These are phyloP conservation scores for Beverwykella pulmonaria DNA, from an alignment of 495 filamentous ascomycete genomes.

Conservation along the genomic window DNA sequence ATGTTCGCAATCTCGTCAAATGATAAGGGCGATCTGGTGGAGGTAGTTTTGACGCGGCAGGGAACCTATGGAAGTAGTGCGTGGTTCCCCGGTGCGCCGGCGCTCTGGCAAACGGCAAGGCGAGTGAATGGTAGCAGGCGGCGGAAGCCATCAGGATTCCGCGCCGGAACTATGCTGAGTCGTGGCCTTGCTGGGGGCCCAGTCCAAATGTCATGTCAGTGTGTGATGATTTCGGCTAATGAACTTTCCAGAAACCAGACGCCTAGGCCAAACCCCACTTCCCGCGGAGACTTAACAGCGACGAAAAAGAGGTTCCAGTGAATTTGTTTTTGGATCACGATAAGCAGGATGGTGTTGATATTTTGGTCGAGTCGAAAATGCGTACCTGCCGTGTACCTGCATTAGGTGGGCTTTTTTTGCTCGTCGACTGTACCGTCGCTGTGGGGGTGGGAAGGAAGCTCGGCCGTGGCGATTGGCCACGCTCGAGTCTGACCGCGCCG, in stretches of 20 bases:
- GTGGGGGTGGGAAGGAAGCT: constrained; percentile 22
- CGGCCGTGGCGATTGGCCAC: constrained; percentile 21
- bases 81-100: constrained; percentile 37
- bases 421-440: constrained; percentile 5
- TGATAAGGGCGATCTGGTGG: constrained; percentile 36
- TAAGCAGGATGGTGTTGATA: neutral
- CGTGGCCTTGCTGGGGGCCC: neutral
- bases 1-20: constrained; percentile 26
- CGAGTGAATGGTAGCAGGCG: neutral
- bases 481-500: constrained; percentile 12
- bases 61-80: constrained; percentile 26
- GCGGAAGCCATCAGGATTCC: constrained; percentile 22
- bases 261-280: neutral
- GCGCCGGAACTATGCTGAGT: constrained; percentile 27
- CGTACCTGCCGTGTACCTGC: constrained; percentile 40
- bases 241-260: constrained; percentile 28
- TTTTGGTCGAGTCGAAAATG: constrained; percentile 19
- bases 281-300: neutral
- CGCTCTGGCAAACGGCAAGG: constrained; percentile 18
- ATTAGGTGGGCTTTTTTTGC: constrained; percentile 30
- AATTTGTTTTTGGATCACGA: neutral
- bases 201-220: neutral
- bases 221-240: constrained; percentile 19
- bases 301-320: too few species aligned
- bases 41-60: constrained; percentile 28